These are phyloP conservation scores for Phylloboletellus chloephorus DNA, from an alignment of 1,284 basidiomycete species.

Conservation along the genomic window DNA sequence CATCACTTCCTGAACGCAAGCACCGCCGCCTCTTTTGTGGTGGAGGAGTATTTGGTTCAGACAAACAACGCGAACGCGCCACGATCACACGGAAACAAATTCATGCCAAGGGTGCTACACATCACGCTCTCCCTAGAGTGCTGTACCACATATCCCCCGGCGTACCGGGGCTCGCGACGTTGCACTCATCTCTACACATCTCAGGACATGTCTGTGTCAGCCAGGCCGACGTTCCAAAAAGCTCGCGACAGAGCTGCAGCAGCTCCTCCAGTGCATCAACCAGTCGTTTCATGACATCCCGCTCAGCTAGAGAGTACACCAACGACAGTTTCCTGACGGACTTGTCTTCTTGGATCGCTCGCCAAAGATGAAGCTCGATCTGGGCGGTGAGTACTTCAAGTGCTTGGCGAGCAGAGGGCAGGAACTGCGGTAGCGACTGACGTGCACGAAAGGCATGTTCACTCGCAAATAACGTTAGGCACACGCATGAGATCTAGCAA, in stretches of 20 bases:
- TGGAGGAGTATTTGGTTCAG: slow-evolving; percentile 20
- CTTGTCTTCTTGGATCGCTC: slow-evolving; percentile 29
- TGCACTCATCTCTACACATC: neutral
- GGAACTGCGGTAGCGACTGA: slow-evolving; percentile 47
- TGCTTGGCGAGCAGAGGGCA: slow-evolving; percentile 44
- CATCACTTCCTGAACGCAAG: neutral
- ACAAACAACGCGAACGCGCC: slow-evolving; percentile 25
- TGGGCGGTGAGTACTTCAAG: slow-evolving; percentile 34
- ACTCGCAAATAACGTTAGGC: slow-evolving; percentile 44
- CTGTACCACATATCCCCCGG: slow-evolving; percentile 11
- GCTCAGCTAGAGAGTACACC: slow-evolving; percentile 44
- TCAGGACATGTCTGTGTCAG: slow-evolving; percentile 17
- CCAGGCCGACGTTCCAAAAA: slow-evolving; percentile 47
- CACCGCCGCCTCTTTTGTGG: slow-evolving; percentile 11
- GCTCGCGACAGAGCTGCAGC: slow-evolving; percentile 36
- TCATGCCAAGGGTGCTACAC: too few relatives aligned
- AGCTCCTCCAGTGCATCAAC: slow-evolving; percentile 42
- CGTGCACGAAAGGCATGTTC: slow-evolving; percentile 47
- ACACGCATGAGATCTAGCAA: slow-evolving; percentile 41
- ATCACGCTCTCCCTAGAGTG: slow-evolving; percentile 6
- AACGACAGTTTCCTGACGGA: slow-evolving; percentile 36
- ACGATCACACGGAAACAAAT: too few relatives aligned
- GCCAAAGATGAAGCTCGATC: slow-evolving; percentile 35
- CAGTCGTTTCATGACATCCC: slow-evolving; percentile 39
- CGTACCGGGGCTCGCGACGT: neutral